phyloP scores from a whole-genome alignment of 2,329 filamentous ascomycete species.

The Alternaria sp. region DNA sequence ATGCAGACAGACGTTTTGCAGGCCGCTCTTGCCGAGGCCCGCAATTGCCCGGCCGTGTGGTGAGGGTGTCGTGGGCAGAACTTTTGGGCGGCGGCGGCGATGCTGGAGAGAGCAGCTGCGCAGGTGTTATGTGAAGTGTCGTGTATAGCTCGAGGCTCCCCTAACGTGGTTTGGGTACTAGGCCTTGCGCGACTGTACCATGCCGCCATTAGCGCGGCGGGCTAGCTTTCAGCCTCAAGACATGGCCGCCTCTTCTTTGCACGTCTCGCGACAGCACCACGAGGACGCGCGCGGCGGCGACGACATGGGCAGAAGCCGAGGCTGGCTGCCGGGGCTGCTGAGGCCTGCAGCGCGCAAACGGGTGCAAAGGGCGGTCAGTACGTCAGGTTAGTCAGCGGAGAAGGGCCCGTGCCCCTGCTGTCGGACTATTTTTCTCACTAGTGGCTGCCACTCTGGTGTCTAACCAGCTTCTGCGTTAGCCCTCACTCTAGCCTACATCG shows the following conservation, averaged over 20 bases:
- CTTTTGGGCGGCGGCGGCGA: not conserved
- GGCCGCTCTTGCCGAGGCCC: conserved; percentile 28
- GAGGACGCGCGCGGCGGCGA: conserved; percentile 5
- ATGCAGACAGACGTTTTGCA: conserved; percentile 35
- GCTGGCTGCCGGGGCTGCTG: conserved; percentile 1
- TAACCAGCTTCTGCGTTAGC: conserved; percentile 41
- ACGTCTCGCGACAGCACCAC: conserved; percentile 24
- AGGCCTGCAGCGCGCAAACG: conserved; percentile 2
- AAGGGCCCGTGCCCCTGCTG: not conserved
- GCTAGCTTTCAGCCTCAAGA: conserved; percentile 40
- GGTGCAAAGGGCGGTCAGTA: conserved; percentile 17
- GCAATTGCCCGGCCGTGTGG: conserved; percentile 15
- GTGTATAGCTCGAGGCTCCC: conserved; percentile 15
- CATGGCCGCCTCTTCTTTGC: conserved; percentile 33
- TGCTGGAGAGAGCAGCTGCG: conserved; percentile 2
- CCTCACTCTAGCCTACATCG: conserved; percentile 42
- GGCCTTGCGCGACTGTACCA: conserved; percentile 22
- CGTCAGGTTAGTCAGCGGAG: conserved; percentile 27
- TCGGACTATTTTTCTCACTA: conserved; percentile 29
- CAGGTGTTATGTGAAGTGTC: not conserved
- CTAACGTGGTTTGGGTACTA: conserved; percentile 31
- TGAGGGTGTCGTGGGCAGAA: conserved; percentile 4
- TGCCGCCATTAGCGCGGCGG: conserved; percentile 34
- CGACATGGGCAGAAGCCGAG: conserved; percentile 3
- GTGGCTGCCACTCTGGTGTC: conserved; percentile 33